Evolutionary conservation across 2,329 filamentous ascomycete species (phyloP), one percentile per base, ranked within the genome.

Genomic region (Ophiostoma piceae): DNA sequence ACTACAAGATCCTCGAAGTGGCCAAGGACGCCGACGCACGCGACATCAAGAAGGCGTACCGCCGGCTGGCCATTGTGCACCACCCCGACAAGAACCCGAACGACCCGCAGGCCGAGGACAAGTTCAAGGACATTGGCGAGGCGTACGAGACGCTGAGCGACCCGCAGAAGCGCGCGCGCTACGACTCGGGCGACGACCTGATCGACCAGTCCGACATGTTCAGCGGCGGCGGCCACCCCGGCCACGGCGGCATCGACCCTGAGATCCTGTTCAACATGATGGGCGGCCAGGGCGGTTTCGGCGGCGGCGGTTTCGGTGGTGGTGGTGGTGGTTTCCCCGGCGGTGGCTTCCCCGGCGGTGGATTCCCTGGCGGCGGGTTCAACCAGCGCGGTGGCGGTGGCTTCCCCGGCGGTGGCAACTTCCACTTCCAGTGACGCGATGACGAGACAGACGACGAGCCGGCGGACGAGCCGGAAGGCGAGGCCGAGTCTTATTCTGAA

Each of bases 31-130:
- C 93, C 51, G 87, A 86, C 57, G 92, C 96, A 29, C 84, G 84
- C 70, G 88, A 95, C 69, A 95, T 99, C 83, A 99, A 98, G 85
- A 94, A 94, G 82, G 95, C 94, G 1, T 99, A 99, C 83, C 89
- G 94, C 74, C 97, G 95, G 80, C 85, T 97, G 77, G 95, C 95
- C 70, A 94, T 99, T 75, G 84, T 94, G 74, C 91, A 97, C 78
- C 95, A 99, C 79, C 95, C 95, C 2, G 95, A 99, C 82, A 99
- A 99, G 87, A 99, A 98, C 81, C 92, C 90, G 0, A 92, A 90
- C 73, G 92, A 97, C 75, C 86, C 88, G 71, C 84, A 88, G 68
- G 95, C 95, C 72, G 94, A 93, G 76, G 90, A 92, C 75, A 89
- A 92, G 77, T 99, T 99, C 86, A 98, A 99, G 86, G 95, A 99